Conservation (phyloP, 1,139 yeast species). For the Pichia sp. region DNA sequence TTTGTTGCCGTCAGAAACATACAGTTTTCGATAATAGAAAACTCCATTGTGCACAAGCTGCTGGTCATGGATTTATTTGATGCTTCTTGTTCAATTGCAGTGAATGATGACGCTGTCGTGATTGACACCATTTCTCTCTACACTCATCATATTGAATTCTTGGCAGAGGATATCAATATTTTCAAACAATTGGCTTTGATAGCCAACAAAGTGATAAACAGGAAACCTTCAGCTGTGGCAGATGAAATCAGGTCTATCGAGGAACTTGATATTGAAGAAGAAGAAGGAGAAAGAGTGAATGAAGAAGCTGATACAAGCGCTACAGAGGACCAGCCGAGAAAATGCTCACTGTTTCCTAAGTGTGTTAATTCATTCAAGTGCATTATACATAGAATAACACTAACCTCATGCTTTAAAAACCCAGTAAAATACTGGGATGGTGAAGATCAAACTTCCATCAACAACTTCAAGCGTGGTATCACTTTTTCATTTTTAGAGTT, state of each 20-base stretch:
- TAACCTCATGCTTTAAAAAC: slow-evolving; percentile 27
- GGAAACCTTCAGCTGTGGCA: not conserved
- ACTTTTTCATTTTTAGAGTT: slow-evolving; percentile 12
- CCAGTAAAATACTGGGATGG: slow-evolving; percentile 29
- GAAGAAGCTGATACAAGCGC: not conserved
- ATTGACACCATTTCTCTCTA: slow-evolving; percentile 14
- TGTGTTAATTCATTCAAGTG: slow-evolving; percentile 17
- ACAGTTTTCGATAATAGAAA: slow-evolving; percentile 21
- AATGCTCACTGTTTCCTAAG: slow-evolving; percentile 15
- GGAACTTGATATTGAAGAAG: not conserved
- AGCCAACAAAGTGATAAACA: slow-evolving; percentile 9
- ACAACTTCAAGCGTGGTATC: slow-evolving; percentile 28
- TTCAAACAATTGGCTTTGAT: slow-evolving; percentile 21
- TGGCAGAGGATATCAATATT: slow-evolving; percentile 19
- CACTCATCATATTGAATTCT: slow-evolving; percentile 21
- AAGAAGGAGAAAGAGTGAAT: not conserved
- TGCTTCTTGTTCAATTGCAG: slow-evolving; percentile 15
- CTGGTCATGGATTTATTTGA: slow-evolving; percentile 21
- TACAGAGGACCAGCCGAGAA: not conserved
- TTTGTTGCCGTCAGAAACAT: slow-evolving; percentile 21
- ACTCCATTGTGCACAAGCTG: slow-evolving; percentile 11
- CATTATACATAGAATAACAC: slow-evolving; percentile 17
- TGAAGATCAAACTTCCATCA: slow-evolving; percentile 28
- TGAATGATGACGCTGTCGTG: slow-evolving; percentile 6
- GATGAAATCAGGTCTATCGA: not conserved